A percentile compares a stretch with the other conserved stretches of the same genome.
Conservation (phyloP, 1,284 basidiomycete genomes). For the Golubevia sp. region DNA sequence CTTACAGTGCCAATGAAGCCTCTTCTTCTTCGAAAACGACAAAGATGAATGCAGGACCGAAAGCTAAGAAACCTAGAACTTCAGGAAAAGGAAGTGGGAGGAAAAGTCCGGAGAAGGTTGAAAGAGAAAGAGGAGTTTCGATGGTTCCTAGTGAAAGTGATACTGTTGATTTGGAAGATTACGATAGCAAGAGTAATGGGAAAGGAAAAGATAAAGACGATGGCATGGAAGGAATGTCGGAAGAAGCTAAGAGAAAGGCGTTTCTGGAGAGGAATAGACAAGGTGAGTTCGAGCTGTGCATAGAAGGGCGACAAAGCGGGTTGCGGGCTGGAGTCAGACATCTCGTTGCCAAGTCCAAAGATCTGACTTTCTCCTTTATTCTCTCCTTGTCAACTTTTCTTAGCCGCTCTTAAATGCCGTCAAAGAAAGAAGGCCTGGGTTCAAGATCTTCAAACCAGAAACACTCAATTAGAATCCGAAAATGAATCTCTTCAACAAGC, state of each 20-base stretch:
- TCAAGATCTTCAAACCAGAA: conserved; percentile 85
- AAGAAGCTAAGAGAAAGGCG: conserved; percentile 47
- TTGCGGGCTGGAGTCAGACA: too few relatives aligned
- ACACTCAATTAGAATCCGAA: conserved; percentile 85
- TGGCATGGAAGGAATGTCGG: conserved; percentile 14
- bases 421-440: conserved; percentile 99
- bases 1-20: not conserved
- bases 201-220: not conserved
- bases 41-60: too few relatives aligned
- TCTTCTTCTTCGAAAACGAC: not conserved
- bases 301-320: too few relatives aligned
- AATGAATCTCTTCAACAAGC: conserved; percentile 82
- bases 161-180: conserved; percentile 1
- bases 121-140: conserved; percentile 5
- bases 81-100: not conserved
- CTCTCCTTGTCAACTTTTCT: conserved; percentile 13
- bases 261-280: conserved; percentile 58
- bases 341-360: too few relatives aligned
- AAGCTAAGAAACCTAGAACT: not conserved
- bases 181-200: not conserved
- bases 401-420: conserved; percentile 95
- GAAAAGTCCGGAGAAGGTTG: not conserved
- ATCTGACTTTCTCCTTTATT: not conserved
- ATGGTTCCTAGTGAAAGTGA: conserved; percentile 4
- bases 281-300: too few relatives aligned